These are phyloP conservation scores for Eruca vesicaria DNA, from an alignment of 441 rosid species.

Conservation along the genomic window DNA sequence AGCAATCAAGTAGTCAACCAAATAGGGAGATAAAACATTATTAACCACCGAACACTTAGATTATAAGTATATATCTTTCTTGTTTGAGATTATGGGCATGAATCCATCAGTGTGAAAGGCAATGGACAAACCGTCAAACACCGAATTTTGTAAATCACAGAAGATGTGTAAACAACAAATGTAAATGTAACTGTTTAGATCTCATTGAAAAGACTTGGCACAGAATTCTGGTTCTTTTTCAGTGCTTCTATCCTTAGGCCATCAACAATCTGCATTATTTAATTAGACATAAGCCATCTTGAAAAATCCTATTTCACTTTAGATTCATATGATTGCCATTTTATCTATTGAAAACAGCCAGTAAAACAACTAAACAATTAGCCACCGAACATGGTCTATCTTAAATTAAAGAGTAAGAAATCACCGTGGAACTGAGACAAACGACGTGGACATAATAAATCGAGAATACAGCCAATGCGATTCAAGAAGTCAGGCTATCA, in stretches of 20 bases:
- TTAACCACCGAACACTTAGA: background rate
- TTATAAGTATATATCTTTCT: background rate
- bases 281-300: too few relatives aligned
- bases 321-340: background rate
- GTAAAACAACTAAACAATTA: too few relatives aligned
- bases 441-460: too few relatives aligned
- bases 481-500: background rate
- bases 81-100: background rate
- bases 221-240: background rate
- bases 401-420: too few relatives aligned
- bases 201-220: background rate
- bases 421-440: too few relatives aligned
- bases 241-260: too few relatives aligned
- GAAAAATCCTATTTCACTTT: background rate
- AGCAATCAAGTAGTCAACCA: background rate
- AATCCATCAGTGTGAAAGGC: background rate
- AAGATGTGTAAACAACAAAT: background rate
- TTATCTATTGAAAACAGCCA: too few relatives aligned
- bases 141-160: background rate
- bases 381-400: too few relatives aligned
- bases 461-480: too few relatives aligned
- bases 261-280: too few relatives aligned
- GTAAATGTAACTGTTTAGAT: background rate
- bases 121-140: background rate
- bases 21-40: background rate